Evolutionary conservation across 1,139 yeast species (phyloP).

Genomic region (Hansenula lynferdii): DNA sequence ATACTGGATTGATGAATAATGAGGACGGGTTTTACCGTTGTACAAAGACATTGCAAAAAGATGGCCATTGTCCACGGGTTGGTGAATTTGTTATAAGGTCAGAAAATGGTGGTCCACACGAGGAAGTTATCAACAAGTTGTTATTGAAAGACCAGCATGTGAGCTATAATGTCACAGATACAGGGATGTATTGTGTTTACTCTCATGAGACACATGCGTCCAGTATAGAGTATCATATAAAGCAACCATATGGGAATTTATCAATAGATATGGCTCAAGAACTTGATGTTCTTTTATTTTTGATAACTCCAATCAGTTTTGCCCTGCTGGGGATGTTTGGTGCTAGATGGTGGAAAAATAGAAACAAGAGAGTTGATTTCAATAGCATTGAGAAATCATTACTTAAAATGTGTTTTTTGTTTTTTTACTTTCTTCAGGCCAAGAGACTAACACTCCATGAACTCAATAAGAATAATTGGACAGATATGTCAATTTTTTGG

Average conservation of each 20-base stretch:
- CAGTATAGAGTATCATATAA: not conserved
- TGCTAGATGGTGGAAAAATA: not conserved
- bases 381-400: not conserved
- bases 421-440: not conserved
- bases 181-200: constrained; percentile 1
- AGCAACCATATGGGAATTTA: constrained; percentile 1
- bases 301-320: not conserved
- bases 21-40: constrained; percentile 2
- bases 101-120: constrained; percentile 2
- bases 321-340: not conserved
- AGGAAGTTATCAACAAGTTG: not conserved
- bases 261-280: not conserved
- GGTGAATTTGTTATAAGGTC: constrained; percentile 2
- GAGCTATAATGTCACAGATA: not conserved
- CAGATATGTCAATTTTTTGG: not conserved
- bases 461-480: not conserved
- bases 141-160: not conserved
- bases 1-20: not conserved
- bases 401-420: not conserved
- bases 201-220: not conserved
- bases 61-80: constrained; percentile 1
- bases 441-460: not conserved
- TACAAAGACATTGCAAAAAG: not conserved
- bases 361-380: not conserved
- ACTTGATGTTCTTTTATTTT: not conserved